Evolutionary conservation across 176 grass and related monocot species (phyloP), one percentile per base, ranked within the genome.

Genomic region (Sorghum bicolor): DNA sequence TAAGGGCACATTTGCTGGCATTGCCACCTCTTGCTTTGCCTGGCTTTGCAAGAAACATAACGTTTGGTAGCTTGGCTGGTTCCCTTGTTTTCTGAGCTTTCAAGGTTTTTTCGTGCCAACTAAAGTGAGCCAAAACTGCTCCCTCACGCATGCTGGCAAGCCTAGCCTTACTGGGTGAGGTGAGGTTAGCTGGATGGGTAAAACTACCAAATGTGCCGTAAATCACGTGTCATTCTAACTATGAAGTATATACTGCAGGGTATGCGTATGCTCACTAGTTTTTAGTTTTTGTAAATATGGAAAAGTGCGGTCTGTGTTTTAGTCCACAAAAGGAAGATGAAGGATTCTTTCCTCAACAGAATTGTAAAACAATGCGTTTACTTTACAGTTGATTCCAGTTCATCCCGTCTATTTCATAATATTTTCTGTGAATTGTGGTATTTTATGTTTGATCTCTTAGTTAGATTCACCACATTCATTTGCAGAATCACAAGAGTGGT

Each of bases 401-500:
- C 45, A 10, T 33, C 5, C 6, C 10, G 2, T 37, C 10, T 52
- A 6, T 69, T 24, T 47, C 31, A 40, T 47, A 19, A 80, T 10
- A 33, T 30, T 30, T 68, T 7, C 40, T 76, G 28, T 58, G 28
- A 68, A 68, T n/a, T 83, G 24, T 64, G 52, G 31, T 79, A 41
- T 72, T 12, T 67, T 79, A 36, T 72, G 30, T 34, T 6, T 5
- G 24, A 30, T 80, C 66, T 39, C 10, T 75, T 81, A 81, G 60
- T 28, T 81, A 31, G 16, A 17, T 80, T 75, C 37, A 37, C n/a
- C 36, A 16, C 61, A 25, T 71, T 72, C 38, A 9, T 85, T 79
- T 86, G 10, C 65, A 86, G 50, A 79, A 48, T 20, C 24, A 58
- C 30, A 85, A 62, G 65, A 34, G 24, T 10, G 65, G 77, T 69